A percentile compares a stretch with the other conserved stretches of the same genome.
Evolutionary conservation across 805 yeast genomes (phyloP).

Genomic region (Deakozyma indianensis): DNA sequence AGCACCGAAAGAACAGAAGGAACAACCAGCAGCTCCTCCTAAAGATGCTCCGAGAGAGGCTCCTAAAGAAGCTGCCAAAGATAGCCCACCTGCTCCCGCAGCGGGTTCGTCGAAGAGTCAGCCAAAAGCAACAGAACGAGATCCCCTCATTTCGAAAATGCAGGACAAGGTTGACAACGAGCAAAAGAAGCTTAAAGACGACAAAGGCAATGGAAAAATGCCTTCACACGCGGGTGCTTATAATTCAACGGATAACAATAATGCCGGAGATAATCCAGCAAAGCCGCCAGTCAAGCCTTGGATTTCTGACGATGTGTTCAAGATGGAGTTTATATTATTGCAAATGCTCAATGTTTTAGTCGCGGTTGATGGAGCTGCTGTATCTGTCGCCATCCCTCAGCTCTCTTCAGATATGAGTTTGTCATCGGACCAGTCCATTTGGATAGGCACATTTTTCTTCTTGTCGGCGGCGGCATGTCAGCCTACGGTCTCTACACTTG

Average conservation of each 20-base stretch:
- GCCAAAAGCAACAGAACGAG: not conserved
- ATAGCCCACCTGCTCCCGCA: too few relatives aligned
- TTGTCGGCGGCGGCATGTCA: not conserved
- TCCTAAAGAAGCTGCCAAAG: not conserved
- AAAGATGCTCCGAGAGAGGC: not conserved
- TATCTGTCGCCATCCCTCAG: conserved; percentile 1
- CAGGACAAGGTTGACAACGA: not conserved
- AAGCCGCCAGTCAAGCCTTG: not conserved
- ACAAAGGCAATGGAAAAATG: too few relatives aligned
- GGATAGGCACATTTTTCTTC: not conserved
- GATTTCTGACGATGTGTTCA: not conserved
- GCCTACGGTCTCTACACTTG: not conserved
- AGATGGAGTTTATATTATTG: not conserved
- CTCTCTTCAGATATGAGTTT: not conserved
- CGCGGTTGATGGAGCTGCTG: not conserved
- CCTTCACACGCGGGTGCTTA: too few relatives aligned
- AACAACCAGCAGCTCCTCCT: not conserved
- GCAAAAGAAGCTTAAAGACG: not conserved
- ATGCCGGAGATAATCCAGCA: not conserved
- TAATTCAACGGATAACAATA: not conserved
- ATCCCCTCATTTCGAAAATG: not conserved
- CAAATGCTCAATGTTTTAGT: not conserved
- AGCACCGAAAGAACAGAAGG: not conserved
- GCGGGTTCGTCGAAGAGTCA: not conserved
- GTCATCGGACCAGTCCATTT: not conserved